Conservation (phyloP, 192 early-diverging fungal genomes). For the Backusella westeae region DNA sequence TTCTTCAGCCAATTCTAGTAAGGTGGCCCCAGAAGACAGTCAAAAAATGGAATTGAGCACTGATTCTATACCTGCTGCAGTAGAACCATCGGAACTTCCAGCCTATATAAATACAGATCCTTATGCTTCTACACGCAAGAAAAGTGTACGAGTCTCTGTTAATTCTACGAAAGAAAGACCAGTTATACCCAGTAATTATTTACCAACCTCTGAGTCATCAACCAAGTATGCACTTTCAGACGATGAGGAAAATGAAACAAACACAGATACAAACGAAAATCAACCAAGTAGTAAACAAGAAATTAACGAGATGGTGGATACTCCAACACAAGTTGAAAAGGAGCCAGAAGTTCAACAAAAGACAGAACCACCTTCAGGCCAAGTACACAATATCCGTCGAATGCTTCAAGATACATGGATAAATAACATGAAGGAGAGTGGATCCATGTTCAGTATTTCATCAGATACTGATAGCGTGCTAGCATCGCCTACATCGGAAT, state of each 20-base stretch:
- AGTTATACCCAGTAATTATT: not conserved
- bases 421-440: constrained; percentile 13
- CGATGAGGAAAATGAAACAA: not conserved
- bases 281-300: not conserved
- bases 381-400: constrained; percentile 21
- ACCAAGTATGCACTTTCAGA: not conserved
- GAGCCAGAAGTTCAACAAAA: not conserved
- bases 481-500: not conserved
- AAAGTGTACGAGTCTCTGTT: not conserved
- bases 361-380: not conserved
- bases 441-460: constrained; percentile 24
- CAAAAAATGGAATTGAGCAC: constrained; percentile 17
- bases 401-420: constrained; percentile 32
- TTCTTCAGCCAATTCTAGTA: not conserved
- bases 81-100: not conserved
- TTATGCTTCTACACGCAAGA: constrained; percentile 1
- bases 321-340: not conserved
- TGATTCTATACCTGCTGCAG: not conserved
- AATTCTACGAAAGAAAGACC: not conserved
- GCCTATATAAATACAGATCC: constrained; percentile 8
- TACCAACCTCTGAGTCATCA: not conserved
- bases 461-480: constrained; percentile 5
- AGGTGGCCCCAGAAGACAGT: constrained; percentile 5
- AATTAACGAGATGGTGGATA: not conserved
- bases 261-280: not conserved